Percentiles rank a stretch among this genome's conserved stretches.
These are phyloP conservation scores for Oleoguttula mirabilis DNA, from an alignment of 495 filamentous ascomycete species.

Conservation along the genomic window DNA sequence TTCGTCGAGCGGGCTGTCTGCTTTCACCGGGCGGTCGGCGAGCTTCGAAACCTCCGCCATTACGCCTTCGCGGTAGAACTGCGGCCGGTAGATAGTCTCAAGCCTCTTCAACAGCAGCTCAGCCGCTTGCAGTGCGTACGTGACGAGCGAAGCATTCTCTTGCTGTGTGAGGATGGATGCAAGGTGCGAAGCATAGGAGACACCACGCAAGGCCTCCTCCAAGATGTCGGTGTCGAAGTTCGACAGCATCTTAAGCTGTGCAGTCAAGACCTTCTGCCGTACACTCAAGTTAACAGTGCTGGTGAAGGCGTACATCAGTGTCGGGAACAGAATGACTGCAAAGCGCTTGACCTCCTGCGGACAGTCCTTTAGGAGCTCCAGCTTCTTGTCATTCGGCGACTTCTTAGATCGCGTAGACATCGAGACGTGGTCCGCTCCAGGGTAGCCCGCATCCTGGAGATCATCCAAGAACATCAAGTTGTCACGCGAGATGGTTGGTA, in stretches of 20 bases:
- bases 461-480: constrained; percentile 42
- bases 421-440: constrained; percentile 29
- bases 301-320: constrained; percentile 91
- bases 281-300: constrained; percentile 97
- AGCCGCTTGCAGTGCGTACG: constrained; percentile 73
- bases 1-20: constrained; percentile 11
- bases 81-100: constrained; percentile 79
- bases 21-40: constrained; percentile 41
- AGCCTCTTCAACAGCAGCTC: constrained; percentile 76
- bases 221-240: constrained; percentile 76
- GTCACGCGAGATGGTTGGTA: constrained; percentile 53
- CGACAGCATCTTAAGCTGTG: constrained; percentile 97
- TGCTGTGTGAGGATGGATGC: constrained; percentile 93
- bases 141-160: constrained; percentile 79
- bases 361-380: constrained; percentile 65
- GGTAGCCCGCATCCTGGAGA: constrained; percentile 37
- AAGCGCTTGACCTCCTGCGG: constrained; percentile 81
- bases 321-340: constrained; percentile 88
- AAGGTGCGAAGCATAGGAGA: constrained; percentile 94
- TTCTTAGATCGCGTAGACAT: constrained; percentile 39
- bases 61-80: constrained; percentile 95
- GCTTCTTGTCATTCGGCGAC: constrained; percentile 60
- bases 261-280: constrained; percentile 89
- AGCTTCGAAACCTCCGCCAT: constrained; percentile 82
- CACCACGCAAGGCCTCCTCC: constrained; percentile 73